Evolutionary conservation across 2,329 filamentous ascomycete genomes (phyloP).

Genomic region (Orbilia oligospora): DNA sequence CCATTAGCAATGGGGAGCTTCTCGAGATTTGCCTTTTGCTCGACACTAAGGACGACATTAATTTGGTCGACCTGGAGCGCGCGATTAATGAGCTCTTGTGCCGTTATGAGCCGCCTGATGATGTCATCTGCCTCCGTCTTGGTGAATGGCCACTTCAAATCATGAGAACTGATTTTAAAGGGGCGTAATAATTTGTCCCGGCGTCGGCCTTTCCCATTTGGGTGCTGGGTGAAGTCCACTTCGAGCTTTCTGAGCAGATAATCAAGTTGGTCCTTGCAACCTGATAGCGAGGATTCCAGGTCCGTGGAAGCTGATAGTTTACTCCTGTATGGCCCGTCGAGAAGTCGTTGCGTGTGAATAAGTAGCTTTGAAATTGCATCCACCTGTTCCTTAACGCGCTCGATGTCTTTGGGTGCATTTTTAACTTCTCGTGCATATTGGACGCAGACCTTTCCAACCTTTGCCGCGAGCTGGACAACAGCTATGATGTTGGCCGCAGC

Average conservation of each 20-base stretch:
- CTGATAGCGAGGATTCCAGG: background rate
- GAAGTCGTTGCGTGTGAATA: constrained; percentile 6
- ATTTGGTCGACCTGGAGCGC: constrained; percentile 37
- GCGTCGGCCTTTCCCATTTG: background rate
- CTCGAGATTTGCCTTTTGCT: constrained; percentile 20
- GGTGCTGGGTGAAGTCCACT: background rate
- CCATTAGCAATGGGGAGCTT: constrained; percentile 43
- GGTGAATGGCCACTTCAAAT: constrained; percentile 41
- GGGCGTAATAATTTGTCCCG: constrained; percentile 10
- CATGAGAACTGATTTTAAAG: background rate
- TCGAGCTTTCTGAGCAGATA: constrained; percentile 19
- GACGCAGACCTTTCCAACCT: constrained; percentile 40
- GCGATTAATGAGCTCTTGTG: constrained; percentile 11
- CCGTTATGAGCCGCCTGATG: constrained; percentile 5
- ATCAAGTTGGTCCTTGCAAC: background rate
- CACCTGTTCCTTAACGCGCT: constrained; percentile 12
- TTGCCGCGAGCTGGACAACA: constrained; percentile 31
- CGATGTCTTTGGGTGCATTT: constrained; percentile 34
- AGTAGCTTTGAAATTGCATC: constrained; percentile 10
- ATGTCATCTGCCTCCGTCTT: constrained; percentile 27
- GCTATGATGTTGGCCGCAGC: constrained; percentile 52
- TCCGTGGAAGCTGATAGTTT: constrained; percentile 28
- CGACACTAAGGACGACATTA: constrained; percentile 27
- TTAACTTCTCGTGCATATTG: constrained; percentile 47
- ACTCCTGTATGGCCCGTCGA: constrained; percentile 9